Conservation (phyloP, 257 asterid species). For the Catharanthus roseus region DNA sequence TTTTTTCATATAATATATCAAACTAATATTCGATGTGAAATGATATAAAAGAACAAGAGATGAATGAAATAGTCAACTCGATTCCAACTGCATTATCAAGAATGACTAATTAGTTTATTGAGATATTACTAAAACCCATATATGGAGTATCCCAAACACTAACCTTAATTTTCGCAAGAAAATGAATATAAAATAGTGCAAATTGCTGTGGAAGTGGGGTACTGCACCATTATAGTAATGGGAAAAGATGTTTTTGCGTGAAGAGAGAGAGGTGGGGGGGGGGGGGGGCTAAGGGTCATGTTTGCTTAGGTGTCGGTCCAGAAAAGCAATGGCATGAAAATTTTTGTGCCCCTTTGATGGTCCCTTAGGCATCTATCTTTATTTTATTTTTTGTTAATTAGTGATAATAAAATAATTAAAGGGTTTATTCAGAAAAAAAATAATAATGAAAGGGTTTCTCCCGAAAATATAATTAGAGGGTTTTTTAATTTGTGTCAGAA, state of each 20-base stretch:
- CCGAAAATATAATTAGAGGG: no score
- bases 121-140: not conserved
- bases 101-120: no score
- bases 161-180: conserved; percentile 6
- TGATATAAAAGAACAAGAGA: no score
- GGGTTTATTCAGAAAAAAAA: no score
- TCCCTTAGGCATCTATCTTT: conserved; percentile 11
- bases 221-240: not conserved
- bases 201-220: not conserved
- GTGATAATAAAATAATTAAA: no score
- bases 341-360: conserved; percentile 3
- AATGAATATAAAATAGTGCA: not conserved
- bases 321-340: conserved; percentile 2
- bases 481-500: no score
- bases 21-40: not conserved
- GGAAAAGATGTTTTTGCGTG: not conserved
- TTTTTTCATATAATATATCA: no score
- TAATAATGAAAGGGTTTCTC: no score
- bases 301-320: conserved; percentile 6
- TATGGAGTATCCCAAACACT: not conserved
- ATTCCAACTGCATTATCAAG: not conserved
- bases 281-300: not conserved
- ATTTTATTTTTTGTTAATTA: no score
- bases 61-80: not conserved
- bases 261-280: not conserved